A percentile compares a stretch with the other conserved stretches of the same genome.
These are phyloP conservation scores for Selenicereus undatus DNA, from an alignment of 148 eudicot species.

Conservation along the genomic window DNA sequence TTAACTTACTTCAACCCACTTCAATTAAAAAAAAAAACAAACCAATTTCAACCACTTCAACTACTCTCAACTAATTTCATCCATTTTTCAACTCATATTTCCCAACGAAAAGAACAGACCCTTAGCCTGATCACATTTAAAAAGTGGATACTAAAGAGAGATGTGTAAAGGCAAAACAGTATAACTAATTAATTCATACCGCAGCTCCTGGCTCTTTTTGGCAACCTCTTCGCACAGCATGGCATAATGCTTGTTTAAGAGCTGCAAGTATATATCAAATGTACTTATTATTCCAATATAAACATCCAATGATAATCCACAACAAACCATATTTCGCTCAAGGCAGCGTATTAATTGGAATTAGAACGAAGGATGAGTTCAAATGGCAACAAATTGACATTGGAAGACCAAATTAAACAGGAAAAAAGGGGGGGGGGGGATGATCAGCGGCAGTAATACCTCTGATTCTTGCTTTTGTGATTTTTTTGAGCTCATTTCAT, in stretches of 20 bases:
- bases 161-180: too few species aligned
- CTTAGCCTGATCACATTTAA: too few species aligned
- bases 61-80: too few species aligned
- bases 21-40: too few species aligned
- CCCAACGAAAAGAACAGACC: too few species aligned
- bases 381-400: background rate
- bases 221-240: background rate
- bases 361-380: too few species aligned
- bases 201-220: background rate
- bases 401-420: background rate
- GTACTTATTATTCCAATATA: background rate
- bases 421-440: background rate
- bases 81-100: too few species aligned
- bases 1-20: too few species aligned
- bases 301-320: background rate
- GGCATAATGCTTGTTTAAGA: background rate
- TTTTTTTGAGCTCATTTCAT: background rate
- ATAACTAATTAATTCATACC: background rate
- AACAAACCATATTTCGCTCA: background rate
- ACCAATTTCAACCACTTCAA: too few species aligned
- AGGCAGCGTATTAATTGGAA: background rate
- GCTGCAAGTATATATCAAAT: background rate
- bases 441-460: background rate
- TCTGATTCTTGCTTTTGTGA: background rate
- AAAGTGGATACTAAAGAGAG: too few species aligned